Percentiles rank a stretch among this genome's conserved stretches.
phyloP scores from a whole-genome alignment of 768 basidiomycete species.

The Tulasnella sp. region DNA sequence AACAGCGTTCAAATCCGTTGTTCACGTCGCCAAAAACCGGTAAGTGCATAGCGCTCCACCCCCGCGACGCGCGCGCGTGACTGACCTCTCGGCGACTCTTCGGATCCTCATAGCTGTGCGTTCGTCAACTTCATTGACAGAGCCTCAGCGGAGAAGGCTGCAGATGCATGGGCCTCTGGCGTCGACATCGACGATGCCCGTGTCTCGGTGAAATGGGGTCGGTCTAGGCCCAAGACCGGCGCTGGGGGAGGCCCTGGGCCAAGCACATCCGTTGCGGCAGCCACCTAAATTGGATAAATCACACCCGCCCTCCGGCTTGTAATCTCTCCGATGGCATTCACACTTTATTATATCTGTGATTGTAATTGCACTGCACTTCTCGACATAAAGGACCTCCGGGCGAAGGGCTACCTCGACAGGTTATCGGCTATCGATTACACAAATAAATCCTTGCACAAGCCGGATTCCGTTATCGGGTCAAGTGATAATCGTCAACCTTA shows the following conservation, averaged over 20 bases:
- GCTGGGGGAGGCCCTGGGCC: background rate
- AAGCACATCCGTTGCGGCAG: background rate
- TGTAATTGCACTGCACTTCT: background rate
- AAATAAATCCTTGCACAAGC: background rate
- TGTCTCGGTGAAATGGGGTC: constrained; percentile 80
- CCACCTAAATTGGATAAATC: background rate
- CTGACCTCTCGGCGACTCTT: background rate
- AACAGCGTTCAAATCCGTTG: constrained; percentile 67
- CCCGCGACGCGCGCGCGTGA: background rate
- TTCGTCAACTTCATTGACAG: constrained; percentile 91
- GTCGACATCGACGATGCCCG: constrained; percentile 74
- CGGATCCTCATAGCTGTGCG: constrained; percentile 55
- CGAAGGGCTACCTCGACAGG: background rate
- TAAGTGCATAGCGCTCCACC: constrained; percentile 29
- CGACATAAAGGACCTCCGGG: background rate
- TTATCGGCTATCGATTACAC: background rate
- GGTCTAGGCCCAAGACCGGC: constrained; percentile 29
- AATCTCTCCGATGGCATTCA: background rate
- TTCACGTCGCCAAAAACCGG: constrained; percentile 77
- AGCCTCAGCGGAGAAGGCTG: constrained; percentile 74
- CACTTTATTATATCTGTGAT: background rate
- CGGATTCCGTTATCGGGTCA: constrained; percentile 23
- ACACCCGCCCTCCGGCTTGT: background rate
- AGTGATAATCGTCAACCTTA: constrained; percentile 79
- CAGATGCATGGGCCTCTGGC: constrained; percentile 84